These are phyloP conservation scores for Paramecium bursaria DNA, from an alignment of 73 alveolate genomes.

Conservation along the genomic window DNA sequence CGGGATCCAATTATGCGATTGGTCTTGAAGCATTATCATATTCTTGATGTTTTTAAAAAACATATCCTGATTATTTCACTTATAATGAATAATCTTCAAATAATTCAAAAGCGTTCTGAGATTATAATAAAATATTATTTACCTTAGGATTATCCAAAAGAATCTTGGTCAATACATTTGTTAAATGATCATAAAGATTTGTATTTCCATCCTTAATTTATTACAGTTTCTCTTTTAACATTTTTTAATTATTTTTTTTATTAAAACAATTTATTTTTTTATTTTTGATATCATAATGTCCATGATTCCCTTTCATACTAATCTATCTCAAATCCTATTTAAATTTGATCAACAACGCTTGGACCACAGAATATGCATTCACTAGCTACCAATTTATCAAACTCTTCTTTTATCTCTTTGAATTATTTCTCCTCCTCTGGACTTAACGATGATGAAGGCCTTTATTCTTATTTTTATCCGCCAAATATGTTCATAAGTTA, in stretches of 20 bases:
- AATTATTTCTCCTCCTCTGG: constrained; percentile 61
- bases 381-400: constrained; percentile 64
- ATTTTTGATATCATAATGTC: constrained; percentile 42
- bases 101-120: constrained; percentile 49
- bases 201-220: constrained; percentile 50
- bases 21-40: constrained; percentile 48
- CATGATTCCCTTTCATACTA: constrained; percentile 44
- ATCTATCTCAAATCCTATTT: constrained; percentile 60
- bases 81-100: constrained; percentile 60
- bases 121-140: not conserved
- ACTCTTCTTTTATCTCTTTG: constrained; percentile 65
- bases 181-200: constrained; percentile 43
- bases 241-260: not conserved
- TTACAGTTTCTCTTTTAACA: constrained; percentile 61
- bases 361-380: constrained; percentile 72
- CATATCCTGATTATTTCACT: constrained; percentile 19
- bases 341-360: constrained; percentile 66
- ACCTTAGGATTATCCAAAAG: constrained; percentile 56
- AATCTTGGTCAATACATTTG: constrained; percentile 41
- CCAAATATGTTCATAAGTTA: constrained; percentile 52
- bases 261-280: not conserved
- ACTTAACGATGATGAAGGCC: constrained; percentile 40
- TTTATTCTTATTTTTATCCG: constrained; percentile 43
- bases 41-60: constrained; percentile 23
- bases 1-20: not conserved